phyloP scores from a whole-genome alignment of 2,329 filamentous ascomycete species.

The Pyrenochaeta sp. region DNA sequence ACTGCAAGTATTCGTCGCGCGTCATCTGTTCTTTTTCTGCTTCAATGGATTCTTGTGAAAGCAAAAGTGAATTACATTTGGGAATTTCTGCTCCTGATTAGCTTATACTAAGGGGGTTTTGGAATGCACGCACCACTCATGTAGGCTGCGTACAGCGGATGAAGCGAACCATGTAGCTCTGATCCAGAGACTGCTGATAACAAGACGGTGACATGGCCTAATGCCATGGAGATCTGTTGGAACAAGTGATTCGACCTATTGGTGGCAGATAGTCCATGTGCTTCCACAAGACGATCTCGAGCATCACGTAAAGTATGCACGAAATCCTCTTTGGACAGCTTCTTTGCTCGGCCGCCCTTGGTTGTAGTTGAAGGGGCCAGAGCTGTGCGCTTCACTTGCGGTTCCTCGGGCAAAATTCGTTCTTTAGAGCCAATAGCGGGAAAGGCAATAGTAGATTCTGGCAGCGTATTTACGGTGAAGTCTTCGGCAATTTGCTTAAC shows the following conservation, averaged over 20 bases:
- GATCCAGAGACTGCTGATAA: slow-evolving; percentile 48
- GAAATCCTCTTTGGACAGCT: slow-evolving; percentile 53
- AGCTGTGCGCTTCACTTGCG: slow-evolving; percentile 18
- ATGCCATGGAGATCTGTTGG: slow-evolving; percentile 55
- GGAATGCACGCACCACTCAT: slow-evolving; percentile 40
- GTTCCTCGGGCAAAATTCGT: slow-evolving; percentile 33
- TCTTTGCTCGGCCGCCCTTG: slow-evolving; percentile 35
- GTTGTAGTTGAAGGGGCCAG: slow-evolving; percentile 12
- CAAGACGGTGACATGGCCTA: slow-evolving; percentile 49
- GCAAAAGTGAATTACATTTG: slow-evolving; percentile 71
- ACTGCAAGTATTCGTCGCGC: slow-evolving; percentile 48
- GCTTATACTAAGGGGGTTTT: not conserved
- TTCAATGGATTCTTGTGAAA: slow-evolving; percentile 67
- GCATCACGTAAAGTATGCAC: slow-evolving; percentile 70
- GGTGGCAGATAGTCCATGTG: slow-evolving; percentile 64
- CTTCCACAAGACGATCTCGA: slow-evolving; percentile 70
- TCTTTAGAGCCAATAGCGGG: slow-evolving; percentile 66
- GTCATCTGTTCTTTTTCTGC: slow-evolving; percentile 56
- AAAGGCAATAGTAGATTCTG: slow-evolving; percentile 91
- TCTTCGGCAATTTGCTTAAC: slow-evolving; percentile 78
- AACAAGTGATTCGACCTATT: slow-evolving; percentile 66
- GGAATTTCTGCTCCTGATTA: slow-evolving; percentile 66
- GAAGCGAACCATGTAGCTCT: slow-evolving; percentile 42
- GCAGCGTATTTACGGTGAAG: slow-evolving; percentile 86
- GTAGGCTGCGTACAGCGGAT: slow-evolving; percentile 52